phyloP scores from a whole-genome alignment of 1,139 yeast species.

The Suhomyces wounanorum region DNA sequence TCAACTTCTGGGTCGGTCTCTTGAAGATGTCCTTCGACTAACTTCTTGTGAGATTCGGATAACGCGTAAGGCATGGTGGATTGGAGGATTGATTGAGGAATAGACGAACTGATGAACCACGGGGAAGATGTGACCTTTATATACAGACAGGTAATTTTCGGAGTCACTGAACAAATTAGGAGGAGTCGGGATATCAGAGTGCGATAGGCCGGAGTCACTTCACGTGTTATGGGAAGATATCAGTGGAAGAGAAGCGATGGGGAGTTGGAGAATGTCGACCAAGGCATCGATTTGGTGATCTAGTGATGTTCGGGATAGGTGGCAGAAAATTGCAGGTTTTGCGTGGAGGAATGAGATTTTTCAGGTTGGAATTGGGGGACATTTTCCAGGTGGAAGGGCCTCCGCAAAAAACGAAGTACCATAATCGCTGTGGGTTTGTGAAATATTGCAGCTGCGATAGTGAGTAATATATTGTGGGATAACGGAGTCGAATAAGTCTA shows the following conservation, averaged over 20 bases:
- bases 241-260: neutral
- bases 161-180: conserved; percentile 12
- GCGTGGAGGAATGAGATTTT: too few relatives aligned
- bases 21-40: conserved; percentile 67
- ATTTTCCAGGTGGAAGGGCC: too few relatives aligned
- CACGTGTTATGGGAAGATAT: neutral
- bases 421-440: neutral
- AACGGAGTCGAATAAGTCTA: neutral
- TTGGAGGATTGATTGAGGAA: neutral
- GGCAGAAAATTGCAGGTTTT: neutral
- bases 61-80: conserved; percentile 55
- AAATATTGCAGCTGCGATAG: neutral
- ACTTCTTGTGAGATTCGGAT: conserved; percentile 63
- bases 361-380: too few relatives aligned
- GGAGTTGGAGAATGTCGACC: neutral
- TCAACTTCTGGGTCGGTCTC: conserved; percentile 86
- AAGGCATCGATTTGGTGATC: neutral
- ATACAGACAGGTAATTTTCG: conserved; percentile 8
- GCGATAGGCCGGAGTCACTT: conserved; percentile 6
- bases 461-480: neutral
- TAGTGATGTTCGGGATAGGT: neutral
- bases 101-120: neutral
- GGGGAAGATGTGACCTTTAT: conserved; percentile 5
- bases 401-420: too few relatives aligned
- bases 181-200: conserved; percentile 7